Base-by-base conservation (phyloP, 2,329 filamentous ascomycete species). In the Boeremia exigua region DNA sequence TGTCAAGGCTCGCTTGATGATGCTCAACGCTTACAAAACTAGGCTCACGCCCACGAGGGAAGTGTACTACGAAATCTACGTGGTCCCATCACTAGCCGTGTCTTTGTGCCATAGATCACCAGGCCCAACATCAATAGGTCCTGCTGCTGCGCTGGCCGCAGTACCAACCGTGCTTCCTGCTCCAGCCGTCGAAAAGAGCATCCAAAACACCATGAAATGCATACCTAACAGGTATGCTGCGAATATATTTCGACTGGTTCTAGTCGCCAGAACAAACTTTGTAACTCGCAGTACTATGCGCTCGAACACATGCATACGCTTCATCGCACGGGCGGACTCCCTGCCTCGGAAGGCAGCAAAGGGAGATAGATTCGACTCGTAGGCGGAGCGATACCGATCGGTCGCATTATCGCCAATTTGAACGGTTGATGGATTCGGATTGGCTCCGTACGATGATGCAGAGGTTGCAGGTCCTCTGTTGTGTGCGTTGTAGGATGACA, bases 271-370 rank as follows among this genome's bases (percentile, higher is more conserved):
- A 42, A 99, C 91, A 79, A 96, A 91, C 53, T 92, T 85, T 42
- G 94, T 96, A 48, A 97, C 84, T 30, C 92, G 93, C 77, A 96
- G 96, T 4, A 99, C 89, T 43, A 92, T 86, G 34, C 95, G 84
- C 76, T 99, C 95, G 0, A 93, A 92, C 8, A 97, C 79, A 68
- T 88, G 94, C 92, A 99, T 96, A 37, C 93, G 87, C 70, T 92
- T 92, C 76, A 96, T 93, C 1, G 94, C 95, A 43, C 96, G 84
- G 6, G 92, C 89, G 33, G 90, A 93, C 78, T 99, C 96, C 47
- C 94, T 86, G n/a, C 94, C 93, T 39, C 94, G 84, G 79, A 99
- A 99, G 2, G 92, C 92, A 25, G 94, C 93, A 74, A 99, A 99
- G 0, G 95, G 95, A 10, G 92, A 96, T 44, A 99, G 89, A 70